A percentile compares a stretch with the other conserved stretches of the same genome.
Evolutionary conservation across 176 grass and related monocot species (phyloP).

Genomic region (Juncus effusus): DNA sequence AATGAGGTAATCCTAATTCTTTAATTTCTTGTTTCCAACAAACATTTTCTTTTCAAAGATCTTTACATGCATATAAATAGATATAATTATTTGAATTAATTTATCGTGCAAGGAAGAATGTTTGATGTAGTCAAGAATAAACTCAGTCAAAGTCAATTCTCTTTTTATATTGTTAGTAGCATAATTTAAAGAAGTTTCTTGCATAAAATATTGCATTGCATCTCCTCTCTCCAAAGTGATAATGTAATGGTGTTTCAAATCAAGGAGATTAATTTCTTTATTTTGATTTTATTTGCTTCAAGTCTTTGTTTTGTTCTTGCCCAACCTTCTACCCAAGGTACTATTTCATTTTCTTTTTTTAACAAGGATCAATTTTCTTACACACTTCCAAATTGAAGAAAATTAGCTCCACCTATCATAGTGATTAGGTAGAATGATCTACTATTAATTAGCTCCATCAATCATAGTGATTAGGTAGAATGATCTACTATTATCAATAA

Average conservation of each 20-base stretch:
- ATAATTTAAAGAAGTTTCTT: slow-evolving; percentile 3
- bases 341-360: neutral
- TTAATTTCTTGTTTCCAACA: no score
- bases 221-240: neutral
- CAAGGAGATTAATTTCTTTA: neutral
- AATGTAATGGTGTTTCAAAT: slow-evolving; percentile 15
- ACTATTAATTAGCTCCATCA: no score
- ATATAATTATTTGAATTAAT: neutral
- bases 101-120: slow-evolving; percentile 14
- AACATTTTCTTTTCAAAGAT: no score
- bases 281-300: slow-evolving; percentile 6
- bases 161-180: neutral
- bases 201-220: neutral
- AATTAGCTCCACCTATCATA: no score
- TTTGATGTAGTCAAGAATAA: slow-evolving; percentile 11
- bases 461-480: no score
- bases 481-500: no score
- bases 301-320: slow-evolving; percentile 1
- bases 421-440: no score
- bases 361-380: neutral
- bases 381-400: no score
- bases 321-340: slow-evolving; percentile 1
- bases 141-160: slow-evolving; percentile 7
- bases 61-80: no score
- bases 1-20: no score